Evolutionary conservation across 805 yeast species (phyloP).

Genomic region (Saccharomycopsis selenospora): DNA sequence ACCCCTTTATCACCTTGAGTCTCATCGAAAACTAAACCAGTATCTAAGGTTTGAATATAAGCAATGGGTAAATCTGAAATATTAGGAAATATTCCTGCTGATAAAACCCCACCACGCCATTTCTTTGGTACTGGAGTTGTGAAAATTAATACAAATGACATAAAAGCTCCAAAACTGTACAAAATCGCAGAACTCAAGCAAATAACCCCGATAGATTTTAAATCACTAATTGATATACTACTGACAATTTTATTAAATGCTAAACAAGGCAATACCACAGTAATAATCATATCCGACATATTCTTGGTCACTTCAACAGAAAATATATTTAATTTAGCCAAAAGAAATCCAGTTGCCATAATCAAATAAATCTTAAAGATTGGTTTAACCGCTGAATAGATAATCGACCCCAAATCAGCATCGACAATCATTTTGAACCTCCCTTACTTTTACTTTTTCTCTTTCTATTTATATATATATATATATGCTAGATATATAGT

Average conservation of each 20-base stretch:
- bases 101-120: constrained; percentile 71
- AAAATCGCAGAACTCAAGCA: constrained; percentile 41
- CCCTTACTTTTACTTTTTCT: not conserved
- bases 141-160: constrained; percentile 35
- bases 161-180: constrained; percentile 38
- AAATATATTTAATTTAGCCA: constrained; percentile 57
- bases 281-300: constrained; percentile 60
- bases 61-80: constrained; percentile 83
- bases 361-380: constrained; percentile 73
- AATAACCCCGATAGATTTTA: constrained; percentile 61
- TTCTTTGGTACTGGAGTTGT: constrained; percentile 55
- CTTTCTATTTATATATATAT: not conserved
- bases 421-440: not conserved
- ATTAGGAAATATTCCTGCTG: constrained; percentile 72
- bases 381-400: constrained; percentile 80
- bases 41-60: constrained; percentile 64
- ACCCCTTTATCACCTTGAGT: constrained; percentile 67
- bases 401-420: constrained; percentile 48
- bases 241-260: constrained; percentile 66
- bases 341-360: constrained; percentile 54
- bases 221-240: constrained; percentile 59
- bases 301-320: constrained; percentile 63
- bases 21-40: constrained; percentile 49
- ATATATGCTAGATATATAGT: not conserved
- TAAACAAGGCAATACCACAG: constrained; percentile 66